phyloP scores from a whole-genome alignment of 1,139 yeast genomes.

The Waltiozyma sp. region DNA sequence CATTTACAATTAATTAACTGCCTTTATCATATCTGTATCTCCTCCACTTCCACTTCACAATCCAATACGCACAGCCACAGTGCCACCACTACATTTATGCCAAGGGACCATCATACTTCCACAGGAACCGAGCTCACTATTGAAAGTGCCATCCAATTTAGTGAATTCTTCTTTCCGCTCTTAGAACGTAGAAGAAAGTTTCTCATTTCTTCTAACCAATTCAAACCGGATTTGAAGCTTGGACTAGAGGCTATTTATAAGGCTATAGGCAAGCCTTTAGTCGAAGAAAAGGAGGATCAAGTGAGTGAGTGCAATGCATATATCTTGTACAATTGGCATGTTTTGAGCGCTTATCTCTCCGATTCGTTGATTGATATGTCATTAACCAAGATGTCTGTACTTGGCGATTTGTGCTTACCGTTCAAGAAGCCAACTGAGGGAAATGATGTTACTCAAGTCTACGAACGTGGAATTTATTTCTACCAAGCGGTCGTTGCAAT shows the following conservation, averaged over 20 bases:
- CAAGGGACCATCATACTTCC: slow-evolving; percentile 38
- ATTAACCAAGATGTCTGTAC: slow-evolving; percentile 25
- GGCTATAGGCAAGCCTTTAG: slow-evolving; percentile 61
- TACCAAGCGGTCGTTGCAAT: slow-evolving; percentile 62
- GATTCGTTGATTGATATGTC: not conserved
- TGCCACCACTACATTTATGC: slow-evolving; percentile 35
- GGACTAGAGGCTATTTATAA: slow-evolving; percentile 65
- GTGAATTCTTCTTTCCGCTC: slow-evolving; percentile 51
- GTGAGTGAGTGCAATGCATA: not conserved
- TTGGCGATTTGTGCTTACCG: slow-evolving; percentile 39
- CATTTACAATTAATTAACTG: slow-evolving; percentile 70
- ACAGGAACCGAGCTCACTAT: slow-evolving; percentile 30
- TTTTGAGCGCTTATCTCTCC: not conserved
- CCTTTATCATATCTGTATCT: slow-evolving; percentile 56
- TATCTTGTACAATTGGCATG: not conserved
- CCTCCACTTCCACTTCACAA: slow-evolving; percentile 29
- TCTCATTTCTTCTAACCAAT: slow-evolving; percentile 29
- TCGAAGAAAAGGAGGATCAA: slow-evolving; percentile 7
- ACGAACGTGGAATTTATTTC: slow-evolving; percentile 56
- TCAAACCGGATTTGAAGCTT: slow-evolving; percentile 58
- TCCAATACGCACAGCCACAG: not conserved
- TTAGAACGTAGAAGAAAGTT: slow-evolving; percentile 55
- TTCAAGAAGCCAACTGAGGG: slow-evolving; percentile 26
- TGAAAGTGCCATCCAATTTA: slow-evolving; percentile 44
- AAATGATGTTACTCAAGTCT: slow-evolving; percentile 22